Conservation (phyloP, 2,329 filamentous ascomycete species). For the Penicillium sclerotiorum region DNA sequence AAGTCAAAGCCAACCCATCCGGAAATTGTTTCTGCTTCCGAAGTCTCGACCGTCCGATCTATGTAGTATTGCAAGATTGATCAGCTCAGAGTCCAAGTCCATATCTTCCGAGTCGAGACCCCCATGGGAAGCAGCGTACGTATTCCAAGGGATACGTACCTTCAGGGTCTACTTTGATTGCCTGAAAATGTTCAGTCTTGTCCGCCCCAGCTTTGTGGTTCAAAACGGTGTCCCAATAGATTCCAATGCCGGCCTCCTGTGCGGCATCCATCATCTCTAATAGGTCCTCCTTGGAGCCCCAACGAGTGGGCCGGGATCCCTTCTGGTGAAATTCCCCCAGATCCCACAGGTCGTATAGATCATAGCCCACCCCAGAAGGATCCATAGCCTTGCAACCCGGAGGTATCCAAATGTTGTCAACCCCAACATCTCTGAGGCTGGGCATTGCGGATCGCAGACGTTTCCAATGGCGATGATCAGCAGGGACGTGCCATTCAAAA, state of each 20-base stretch:
- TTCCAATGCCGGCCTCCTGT: slow-evolving; percentile 55
- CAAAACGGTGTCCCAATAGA: slow-evolving; percentile 71
- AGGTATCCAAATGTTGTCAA: slow-evolving; percentile 68
- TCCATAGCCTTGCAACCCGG: slow-evolving; percentile 69
- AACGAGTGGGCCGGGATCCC: slow-evolving; percentile 64
- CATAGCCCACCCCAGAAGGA: slow-evolving; percentile 66
- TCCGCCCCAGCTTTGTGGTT: slow-evolving; percentile 74
- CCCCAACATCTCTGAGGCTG: slow-evolving; percentile 60
- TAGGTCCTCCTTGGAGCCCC: slow-evolving; percentile 67
- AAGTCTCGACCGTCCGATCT: slow-evolving; percentile 60
- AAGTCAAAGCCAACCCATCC: slow-evolving; percentile 71
- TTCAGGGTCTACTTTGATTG: slow-evolving; percentile 64
- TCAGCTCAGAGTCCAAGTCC: no score
- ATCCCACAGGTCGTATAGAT: slow-evolving; percentile 70
- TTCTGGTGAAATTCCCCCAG: slow-evolving; percentile 74
- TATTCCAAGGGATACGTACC: slow-evolving; percentile 25
- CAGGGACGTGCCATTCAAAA: slow-evolving; percentile 73
- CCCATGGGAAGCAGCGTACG: neutral
- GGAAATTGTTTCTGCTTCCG: slow-evolving; percentile 62
- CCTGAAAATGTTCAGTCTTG: slow-evolving; percentile 62
- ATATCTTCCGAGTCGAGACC: no score
- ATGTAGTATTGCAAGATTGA: neutral
- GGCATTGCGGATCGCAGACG: slow-evolving; percentile 58
- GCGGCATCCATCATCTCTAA: slow-evolving; percentile 56
- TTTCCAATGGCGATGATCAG: slow-evolving; percentile 63